Evolutionary conservation across 257 asterid species (phyloP).

Genomic region (Echium plantagineum): DNA sequence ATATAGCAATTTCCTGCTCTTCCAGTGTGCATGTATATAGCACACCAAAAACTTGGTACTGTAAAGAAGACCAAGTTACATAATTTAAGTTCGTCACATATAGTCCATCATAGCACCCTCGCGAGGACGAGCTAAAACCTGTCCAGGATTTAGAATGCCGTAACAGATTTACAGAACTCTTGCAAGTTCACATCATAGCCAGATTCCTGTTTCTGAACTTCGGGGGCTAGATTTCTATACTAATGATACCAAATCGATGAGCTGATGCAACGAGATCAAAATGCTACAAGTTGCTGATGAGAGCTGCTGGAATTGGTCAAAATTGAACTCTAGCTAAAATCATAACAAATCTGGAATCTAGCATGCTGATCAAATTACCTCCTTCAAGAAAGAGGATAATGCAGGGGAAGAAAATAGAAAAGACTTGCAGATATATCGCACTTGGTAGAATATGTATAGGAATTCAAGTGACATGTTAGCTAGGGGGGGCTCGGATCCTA

Average conservation of each 20-base stretch:
- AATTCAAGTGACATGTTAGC: no score
- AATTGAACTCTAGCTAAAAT: neutral
- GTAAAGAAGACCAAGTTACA: no score
- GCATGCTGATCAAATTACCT: no score
- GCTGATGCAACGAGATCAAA: neutral
- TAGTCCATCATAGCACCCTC: neutral
- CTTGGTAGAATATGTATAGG: no score
- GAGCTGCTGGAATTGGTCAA: neutral
- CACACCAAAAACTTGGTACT: neutral
- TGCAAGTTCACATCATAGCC: neutral
- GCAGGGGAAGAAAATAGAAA: no score
- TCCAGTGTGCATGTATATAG: neutral
- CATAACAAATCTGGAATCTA: no score
- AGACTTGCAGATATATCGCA: no score
- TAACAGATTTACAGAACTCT: neutral
- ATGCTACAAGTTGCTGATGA: neutral
- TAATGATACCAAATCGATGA: neutral
- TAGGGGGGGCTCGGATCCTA: neutral
- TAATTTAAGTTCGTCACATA: neutral
- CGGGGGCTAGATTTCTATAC: neutral
- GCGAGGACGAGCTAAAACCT: neutral
- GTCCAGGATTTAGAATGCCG: neutral
- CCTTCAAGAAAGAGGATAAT: no score
- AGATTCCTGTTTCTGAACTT: neutral
- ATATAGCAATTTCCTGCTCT: no score